Base-by-base conservation (phyloP, 2,329 filamentous ascomycete species). In the Aaosphaeria pasadenensis region DNA sequence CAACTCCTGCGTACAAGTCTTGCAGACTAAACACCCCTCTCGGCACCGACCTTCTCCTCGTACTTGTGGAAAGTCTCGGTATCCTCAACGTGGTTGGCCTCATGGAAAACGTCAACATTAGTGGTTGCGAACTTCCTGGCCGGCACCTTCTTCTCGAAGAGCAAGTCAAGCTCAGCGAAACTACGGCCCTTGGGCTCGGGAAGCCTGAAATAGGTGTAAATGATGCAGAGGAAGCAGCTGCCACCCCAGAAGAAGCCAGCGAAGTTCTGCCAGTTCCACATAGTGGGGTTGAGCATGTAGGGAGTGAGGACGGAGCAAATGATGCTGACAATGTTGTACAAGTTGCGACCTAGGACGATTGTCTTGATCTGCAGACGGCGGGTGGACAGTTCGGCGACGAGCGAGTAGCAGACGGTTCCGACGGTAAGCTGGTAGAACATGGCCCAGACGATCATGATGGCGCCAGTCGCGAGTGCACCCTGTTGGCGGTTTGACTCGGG, bases 311-410 rank as follows among this genome's bases (percentile, higher is more conserved):
- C 86, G 44, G 84, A 86, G 64, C 85, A 89, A 59, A 95, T 73
- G 56, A 96, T 95, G 54, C 82, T 86, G 39, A 91, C 87, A 44
- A 95, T 75, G 62, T 94, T 91, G 77, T 75, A 78, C 9, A 90
- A 74, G 58, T 89, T 88, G 47, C 91, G 86, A 1, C 88, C 90
- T 2, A 96, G 80, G 1, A 94, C 91, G 24, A 95, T 87, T 0
- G 91, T 95, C 76, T 96, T 96, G 75, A 95, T 91, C 64, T 91
- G 87, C 32, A 96, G 78, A 2, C 91, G 82, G 11, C 88, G 83
- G 0, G 89, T 90, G 0, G 89, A 91, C 24, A 96, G 72, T 68
- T 96, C 91, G 1, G 88, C 83, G 4, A 96, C 91, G 7, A 96
- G 81, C 0, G 89, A 94, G 73, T 95, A 96, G 70, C 87, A 90